Base-by-base conservation (phyloP, 306 rosid species). In the Carpinus fangiana region DNA sequence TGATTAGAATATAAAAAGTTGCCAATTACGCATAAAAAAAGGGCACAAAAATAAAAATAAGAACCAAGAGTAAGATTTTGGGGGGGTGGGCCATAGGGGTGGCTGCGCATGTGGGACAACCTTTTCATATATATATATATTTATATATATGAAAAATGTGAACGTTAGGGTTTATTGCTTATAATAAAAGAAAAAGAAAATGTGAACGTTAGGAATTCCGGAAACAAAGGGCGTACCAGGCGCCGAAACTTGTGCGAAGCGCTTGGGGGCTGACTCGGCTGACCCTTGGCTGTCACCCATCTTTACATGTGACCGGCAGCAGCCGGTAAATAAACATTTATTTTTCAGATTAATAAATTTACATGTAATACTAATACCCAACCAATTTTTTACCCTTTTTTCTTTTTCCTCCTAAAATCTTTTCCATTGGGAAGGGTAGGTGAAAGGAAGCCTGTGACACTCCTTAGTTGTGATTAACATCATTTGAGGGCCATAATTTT, bases 171-270 rank as follows among this genome's bases (percentile, higher is more conserved):
- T 41, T 41, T 41, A 5, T 41, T 41, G 45, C 45, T 41, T 41
- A 41, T 1, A 41, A 5, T 5, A 41, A 5, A 41, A 41, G 45
- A 41, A 41, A 79, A 41, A 31, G 80, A 75, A 46, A 20, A 78
- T 38, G 28, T 2, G n/a, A 45, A 52, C 68, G 36, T 18, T 61
- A 23, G 50, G 55, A 47, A 38, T 28, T 21, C 3, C 5, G n/a
- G 23, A 53, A 14, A 38, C 20, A 14, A 38, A 2, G 68, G 1
- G 82, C 61, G 85, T 31, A 45, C 52, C 18, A 52, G 55, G 45
- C 88, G 89, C 87, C 87, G 84, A 84, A 78, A 86, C 78, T 79
- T 65, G 81, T 70, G 87, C 90, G 12, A 34, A 57, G 47, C 78
- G 56, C 54, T 45, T 12, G 41, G 10, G 65, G 7, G 75, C n/a